Base-by-base conservation (phyloP, 208 protist species). In the Strigomonas galati region DNA sequence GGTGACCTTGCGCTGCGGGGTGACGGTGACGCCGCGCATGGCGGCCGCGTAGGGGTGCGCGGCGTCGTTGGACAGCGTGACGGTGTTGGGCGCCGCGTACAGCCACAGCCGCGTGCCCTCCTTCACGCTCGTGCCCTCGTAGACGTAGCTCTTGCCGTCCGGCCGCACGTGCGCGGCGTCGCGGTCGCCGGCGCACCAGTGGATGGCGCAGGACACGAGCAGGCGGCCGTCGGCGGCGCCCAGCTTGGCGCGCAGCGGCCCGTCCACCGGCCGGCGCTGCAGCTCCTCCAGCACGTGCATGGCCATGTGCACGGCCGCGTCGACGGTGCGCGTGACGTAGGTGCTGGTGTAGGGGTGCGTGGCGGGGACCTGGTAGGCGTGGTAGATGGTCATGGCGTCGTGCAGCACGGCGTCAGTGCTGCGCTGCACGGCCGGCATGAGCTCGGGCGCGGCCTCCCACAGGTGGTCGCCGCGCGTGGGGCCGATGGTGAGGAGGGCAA, bases 401-500 rank as follows among this genome's bases (percentile, higher is more conserved):
- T 66, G 2, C 26, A 82, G 68, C 9, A 78, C 19, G 32, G 10
- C 51, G 5, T 69, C 4, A n/a, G 81, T 61, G 5, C 43, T 15
- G 27, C 78, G 69, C 31, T 69, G 67, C n/a, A 81, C 75, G 14
- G 23, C 30, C 23, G 49, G n/a, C 76, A 81, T 83, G 10, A 28
- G 15, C 19, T 84, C 75, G n/a, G 78, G 72, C 17, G 78, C 72
- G 2, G 72, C 55, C 14, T 73, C 62, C 78, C 74, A 85, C n/a
- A 85, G 61, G 51, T 55, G 32, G 51, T 76, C 68, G 9, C 57
- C 76, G 40, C 63, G 62, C 32, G 67, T 74, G 23, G 68, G 75
- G 17, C 82, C 82, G 58, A 89, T 72, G 52, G 74, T 67, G 30
- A 72, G 35, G n/a, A 85, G 62, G 15, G 76, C 82, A 67, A 89